A percentile compares a stretch with the other conserved stretches of the same genome.
These are phyloP conservation scores for Aspergillus japonicus DNA, from an alignment of 2,329 filamentous ascomycete genomes.

Conservation along the genomic window DNA sequence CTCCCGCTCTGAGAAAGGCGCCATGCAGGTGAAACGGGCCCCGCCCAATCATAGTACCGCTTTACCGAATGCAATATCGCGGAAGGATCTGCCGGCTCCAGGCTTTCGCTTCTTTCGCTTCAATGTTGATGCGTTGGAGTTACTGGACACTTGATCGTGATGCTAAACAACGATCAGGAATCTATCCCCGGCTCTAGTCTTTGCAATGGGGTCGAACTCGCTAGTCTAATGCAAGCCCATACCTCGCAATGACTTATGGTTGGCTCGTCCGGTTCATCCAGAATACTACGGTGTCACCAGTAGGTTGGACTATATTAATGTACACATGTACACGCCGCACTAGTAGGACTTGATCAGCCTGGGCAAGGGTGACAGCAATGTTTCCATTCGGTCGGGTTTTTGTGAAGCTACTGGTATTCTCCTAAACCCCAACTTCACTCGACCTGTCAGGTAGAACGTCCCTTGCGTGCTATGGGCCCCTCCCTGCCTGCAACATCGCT, in stretches of 20 bases:
- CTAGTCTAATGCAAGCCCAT: neutral
- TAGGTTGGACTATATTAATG: neutral
- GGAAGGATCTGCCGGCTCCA: neutral
- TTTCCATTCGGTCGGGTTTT: neutral
- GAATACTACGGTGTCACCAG: neutral
- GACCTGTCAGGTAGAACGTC: neutral
- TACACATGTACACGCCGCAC: too few relatives aligned
- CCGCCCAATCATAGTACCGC: slow-evolving; percentile 33
- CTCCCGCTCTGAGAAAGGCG: slow-evolving; percentile 39
- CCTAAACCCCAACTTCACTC: neutral
- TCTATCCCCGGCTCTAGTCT: neutral
- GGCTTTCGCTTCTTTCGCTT: too few relatives aligned
- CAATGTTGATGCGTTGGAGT: neutral
- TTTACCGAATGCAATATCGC: slow-evolving; percentile 32
- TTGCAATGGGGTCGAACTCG: neutral
- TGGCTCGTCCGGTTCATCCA: neutral
- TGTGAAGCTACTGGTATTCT: neutral
- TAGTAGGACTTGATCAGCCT: neutral
- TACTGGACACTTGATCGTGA: neutral
- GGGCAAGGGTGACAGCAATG: neutral
- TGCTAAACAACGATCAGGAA: neutral
- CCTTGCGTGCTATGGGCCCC: neutral
- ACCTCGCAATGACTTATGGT: neutral
- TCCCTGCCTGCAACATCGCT: neutral
- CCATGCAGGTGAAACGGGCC: slow-evolving; percentile 23